Conservation (phyloP, 352 stramenopile genomes). For the Phytophthora citricola region DNA sequence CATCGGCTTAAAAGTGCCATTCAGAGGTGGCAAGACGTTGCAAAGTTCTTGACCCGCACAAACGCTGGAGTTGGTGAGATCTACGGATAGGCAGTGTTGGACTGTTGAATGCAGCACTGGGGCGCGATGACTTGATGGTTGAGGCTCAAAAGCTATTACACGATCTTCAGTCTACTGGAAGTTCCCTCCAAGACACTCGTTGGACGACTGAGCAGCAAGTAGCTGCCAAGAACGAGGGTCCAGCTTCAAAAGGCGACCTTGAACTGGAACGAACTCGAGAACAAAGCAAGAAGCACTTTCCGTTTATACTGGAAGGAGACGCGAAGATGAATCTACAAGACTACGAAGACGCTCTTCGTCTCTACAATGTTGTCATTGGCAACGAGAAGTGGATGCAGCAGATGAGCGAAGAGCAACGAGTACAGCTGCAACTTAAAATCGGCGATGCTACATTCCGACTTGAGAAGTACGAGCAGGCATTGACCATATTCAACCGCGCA, state of each 20-base stretch:
- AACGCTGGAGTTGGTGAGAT: constrained; percentile 21
- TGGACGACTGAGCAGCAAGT: constrained; percentile 56
- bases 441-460: constrained; percentile 43
- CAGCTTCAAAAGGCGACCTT: constrained; percentile 2
- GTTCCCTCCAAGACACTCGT: constrained; percentile 39
- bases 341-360: constrained; percentile 43
- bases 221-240: constrained; percentile 9
- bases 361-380: constrained; percentile 52
- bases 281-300: constrained; percentile 49
- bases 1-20: constrained; percentile 32
- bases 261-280: constrained; percentile 10
- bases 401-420: constrained; percentile 39
- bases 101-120: constrained; percentile 55
- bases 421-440: constrained; percentile 48
- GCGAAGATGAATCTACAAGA: constrained; percentile 65
- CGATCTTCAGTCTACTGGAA: constrained; percentile 50
- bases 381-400: constrained; percentile 49
- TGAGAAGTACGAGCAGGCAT: constrained; percentile 59
- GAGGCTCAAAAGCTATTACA: constrained; percentile 55
- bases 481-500: constrained; percentile 55
- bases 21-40: constrained; percentile 41
- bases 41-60: constrained; percentile 22
- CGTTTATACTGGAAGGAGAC: constrained; percentile 61
- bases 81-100: constrained; percentile 52
- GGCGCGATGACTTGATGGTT: constrained; percentile 53